Evolutionary conservation across 2,329 filamentous ascomycete species (phyloP), one percentile per base, ranked within the genome.

Genomic region (Drechmeria coniospora): DNA sequence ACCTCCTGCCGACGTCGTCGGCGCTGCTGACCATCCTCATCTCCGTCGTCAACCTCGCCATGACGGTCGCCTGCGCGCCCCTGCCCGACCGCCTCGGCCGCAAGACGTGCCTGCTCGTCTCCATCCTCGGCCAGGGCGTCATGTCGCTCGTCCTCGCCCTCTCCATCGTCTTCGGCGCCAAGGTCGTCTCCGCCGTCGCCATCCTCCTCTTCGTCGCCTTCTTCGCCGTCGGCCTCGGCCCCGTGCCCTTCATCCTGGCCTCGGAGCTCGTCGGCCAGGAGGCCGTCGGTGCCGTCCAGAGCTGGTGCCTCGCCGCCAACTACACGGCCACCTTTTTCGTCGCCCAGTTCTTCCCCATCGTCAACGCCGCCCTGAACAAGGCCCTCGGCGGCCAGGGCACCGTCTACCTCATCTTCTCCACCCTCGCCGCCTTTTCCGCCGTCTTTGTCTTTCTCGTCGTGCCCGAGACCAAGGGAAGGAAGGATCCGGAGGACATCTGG

Each of bases 401-500:
- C 59, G 79, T 90, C 0, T 98, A 92, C 48, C 92, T 90, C 47
- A 63, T 93, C n/a, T 98, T 98, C 51, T 74, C 83, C 0, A 75
- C 50, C 0, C 55, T 92, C 34, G 84, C 83, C 0, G 59, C 62
- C 1, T 41, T 78, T 2, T 79, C 78, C 30, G 77, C 71, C 1
- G 34, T 65, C 0, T 93, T 94, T 48, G 74, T 94, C 15, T 60
- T 61, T 7, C 68, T 63, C 55, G 70, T 61, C 25, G 81, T 95
- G 12, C 87, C 87, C 0, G 87, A 95, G 57, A 93, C 86, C 0
- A 82, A 74, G 44, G 86, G 82, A 3, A 92, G 82, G 63, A 74
- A 69, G 44, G 76, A 78, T 44, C 74, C 69, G 0, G 82, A 92
- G 43, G 86, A 93, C 47, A 84, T 93, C n/a, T 94, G 86, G 86